Conservation (phyloP, 1,284 basidiomycete species). For the Termitomyces sp. region DNA sequence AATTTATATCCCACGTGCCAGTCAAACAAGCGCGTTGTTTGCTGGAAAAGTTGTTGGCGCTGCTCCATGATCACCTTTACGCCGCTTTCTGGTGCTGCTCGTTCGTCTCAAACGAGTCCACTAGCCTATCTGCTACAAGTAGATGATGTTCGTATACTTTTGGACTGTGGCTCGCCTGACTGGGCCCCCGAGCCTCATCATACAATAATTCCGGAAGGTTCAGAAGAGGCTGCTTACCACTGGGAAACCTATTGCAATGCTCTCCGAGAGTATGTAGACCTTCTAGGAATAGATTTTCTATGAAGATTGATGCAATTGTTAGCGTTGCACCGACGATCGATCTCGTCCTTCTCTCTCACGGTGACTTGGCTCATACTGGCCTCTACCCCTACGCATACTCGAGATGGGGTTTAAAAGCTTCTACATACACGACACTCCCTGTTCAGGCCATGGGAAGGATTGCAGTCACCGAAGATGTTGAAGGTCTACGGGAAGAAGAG, state of each 20-base stretch:
- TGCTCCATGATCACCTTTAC: constrained; percentile 84
- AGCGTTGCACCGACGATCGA: constrained; percentile 74
- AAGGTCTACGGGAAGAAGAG: constrained; percentile 74
- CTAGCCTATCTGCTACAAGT: constrained; percentile 88
- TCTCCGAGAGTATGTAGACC: constrained; percentile 54
- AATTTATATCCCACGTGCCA: background rate
- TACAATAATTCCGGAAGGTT: constrained; percentile 27
- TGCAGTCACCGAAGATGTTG: constrained; percentile 79
- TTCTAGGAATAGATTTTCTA: background rate
- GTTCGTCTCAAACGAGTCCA: constrained; percentile 59
- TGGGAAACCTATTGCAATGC: constrained; percentile 63
- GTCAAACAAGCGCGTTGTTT: constrained; percentile 11
- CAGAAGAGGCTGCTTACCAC: constrained; percentile 31
- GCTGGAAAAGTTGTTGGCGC: background rate
- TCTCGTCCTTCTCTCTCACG: constrained; percentile 90
- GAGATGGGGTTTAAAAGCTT: constrained; percentile 84
- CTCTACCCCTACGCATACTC: constrained; percentile 90
- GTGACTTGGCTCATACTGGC: constrained; percentile 84
- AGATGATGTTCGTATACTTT: constrained; percentile 89
- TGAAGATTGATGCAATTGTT: constrained; percentile 17
- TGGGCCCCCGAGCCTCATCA: constrained; percentile 65
- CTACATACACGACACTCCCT: constrained; percentile 94
- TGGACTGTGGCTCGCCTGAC: constrained; percentile 92
- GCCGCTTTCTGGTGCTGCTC: constrained; percentile 81
- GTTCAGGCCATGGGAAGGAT: constrained; percentile 96